These are phyloP conservation scores for Thalassiosira hispida DNA, from an alignment of 352 stramenopile genomes.

Conservation along the genomic window DNA sequence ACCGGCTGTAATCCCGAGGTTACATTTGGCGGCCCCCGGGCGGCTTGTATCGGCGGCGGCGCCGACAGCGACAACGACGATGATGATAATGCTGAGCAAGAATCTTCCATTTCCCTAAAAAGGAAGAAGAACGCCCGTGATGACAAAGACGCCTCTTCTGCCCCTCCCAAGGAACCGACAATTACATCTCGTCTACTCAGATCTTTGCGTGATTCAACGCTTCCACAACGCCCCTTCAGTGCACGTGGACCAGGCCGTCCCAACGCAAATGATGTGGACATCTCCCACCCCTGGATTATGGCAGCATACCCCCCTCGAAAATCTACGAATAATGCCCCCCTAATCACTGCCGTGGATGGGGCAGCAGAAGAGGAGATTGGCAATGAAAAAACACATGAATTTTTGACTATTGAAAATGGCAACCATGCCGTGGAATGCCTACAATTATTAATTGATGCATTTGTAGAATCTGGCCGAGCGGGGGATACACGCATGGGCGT, in stretches of 20 bases:
- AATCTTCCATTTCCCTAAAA: conserved; percentile 19
- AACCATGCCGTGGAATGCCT: conserved; percentile 70
- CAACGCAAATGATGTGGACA: conserved; percentile 77
- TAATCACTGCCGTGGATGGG: not conserved
- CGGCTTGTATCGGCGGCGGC: conserved; percentile 28
- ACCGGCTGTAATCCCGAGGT: conserved; percentile 63
- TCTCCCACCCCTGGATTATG: conserved; percentile 72
- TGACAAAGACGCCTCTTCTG: too few relatives aligned
- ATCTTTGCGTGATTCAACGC: conserved; percentile 15
- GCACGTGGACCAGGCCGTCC: conserved; percentile 37
- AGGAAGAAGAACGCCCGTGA: not conserved
- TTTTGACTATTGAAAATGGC: conserved; percentile 60
- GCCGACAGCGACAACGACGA: conserved; percentile 15
- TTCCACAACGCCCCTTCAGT: conserved; percentile 12
- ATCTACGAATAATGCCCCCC: not conserved
- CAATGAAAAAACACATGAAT: conserved; percentile 9
- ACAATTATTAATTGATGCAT: conserved; percentile 75
- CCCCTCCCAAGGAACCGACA: conserved; percentile 4
- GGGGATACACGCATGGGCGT: conserved; percentile 67
- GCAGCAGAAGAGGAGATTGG: not conserved
- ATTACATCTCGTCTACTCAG: conserved; percentile 22
- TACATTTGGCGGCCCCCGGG: conserved; percentile 55
- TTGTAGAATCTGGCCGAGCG: conserved; percentile 74
- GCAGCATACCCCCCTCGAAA: conserved; percentile 19
- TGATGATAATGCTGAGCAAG: conserved; percentile 40